A percentile compares a stretch with the other conserved stretches of the same genome.
Evolutionary conservation across 2,329 filamentous ascomycete genomes (phyloP).

Genomic region (Arthrobotrys conoides): DNA sequence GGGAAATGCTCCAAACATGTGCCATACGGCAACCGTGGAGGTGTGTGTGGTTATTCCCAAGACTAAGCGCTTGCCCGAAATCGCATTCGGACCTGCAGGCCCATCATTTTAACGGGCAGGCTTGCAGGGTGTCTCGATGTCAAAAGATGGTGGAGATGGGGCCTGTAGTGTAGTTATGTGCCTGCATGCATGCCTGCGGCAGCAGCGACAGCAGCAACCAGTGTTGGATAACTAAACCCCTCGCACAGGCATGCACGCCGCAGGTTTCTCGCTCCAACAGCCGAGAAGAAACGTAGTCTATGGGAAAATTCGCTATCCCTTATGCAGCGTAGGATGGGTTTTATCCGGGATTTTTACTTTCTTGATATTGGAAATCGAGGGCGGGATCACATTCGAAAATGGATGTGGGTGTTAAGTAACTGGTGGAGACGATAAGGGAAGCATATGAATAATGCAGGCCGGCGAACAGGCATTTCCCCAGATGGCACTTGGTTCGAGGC

Average conservation of each 20-base stretch:
- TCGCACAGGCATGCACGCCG: constrained; percentile 2
- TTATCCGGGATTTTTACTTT: constrained; percentile 16
- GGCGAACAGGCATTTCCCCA: constrained; percentile 33
- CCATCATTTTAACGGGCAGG: constrained; percentile 17
- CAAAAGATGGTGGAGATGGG: constrained; percentile 13
- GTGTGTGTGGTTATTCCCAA: background rate
- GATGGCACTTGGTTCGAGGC: constrained; percentile 22
- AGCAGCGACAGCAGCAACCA: background rate
- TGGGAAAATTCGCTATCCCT: constrained; percentile 3
- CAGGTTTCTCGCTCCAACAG: constrained; percentile 27
- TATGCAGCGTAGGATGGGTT: constrained; percentile 24
- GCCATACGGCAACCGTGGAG: background rate
- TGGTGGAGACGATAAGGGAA: constrained; percentile 21
- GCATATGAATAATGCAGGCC: constrained; percentile 21
- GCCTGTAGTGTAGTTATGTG: background rate
- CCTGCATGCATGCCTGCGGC: constrained; percentile 18
- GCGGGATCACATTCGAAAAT: constrained; percentile 1
- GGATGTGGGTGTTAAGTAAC: background rate
- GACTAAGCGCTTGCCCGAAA: constrained; percentile 48
- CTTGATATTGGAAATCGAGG: constrained; percentile 8
- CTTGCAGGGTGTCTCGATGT: constrained; percentile 5
- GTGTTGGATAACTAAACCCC: constrained; percentile 12
- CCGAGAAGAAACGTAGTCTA: constrained; percentile 10
- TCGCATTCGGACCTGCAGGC: constrained; percentile 19
- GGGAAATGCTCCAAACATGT: constrained; percentile 1